phyloP scores from a whole-genome alignment of 1,284 basidiomycete species.

The Irpex rosettiformis region DNA sequence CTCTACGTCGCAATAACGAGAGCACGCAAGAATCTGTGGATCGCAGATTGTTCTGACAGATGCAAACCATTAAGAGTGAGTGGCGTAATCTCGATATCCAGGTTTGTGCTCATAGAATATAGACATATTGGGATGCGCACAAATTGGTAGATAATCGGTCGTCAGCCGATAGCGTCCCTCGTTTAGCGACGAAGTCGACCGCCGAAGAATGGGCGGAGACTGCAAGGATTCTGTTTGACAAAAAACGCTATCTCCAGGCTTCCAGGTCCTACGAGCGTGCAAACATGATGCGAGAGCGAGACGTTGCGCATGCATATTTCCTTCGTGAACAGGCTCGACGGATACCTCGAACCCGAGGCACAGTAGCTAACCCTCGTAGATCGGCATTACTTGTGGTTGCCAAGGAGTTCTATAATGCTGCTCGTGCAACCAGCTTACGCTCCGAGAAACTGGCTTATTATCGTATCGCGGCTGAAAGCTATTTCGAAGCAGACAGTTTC shows the following conservation, averaged over 20 bases:
- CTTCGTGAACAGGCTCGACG: constrained; percentile 38
- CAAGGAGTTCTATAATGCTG: constrained; percentile 43
- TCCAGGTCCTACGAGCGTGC: constrained; percentile 62
- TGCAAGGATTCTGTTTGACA: constrained; percentile 50
- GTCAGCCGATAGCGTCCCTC: constrained; percentile 42
- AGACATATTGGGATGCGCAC: constrained; percentile 48
- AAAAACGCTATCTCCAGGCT: constrained; percentile 55
- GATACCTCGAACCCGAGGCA: constrained; percentile 3
- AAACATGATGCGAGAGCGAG: constrained; percentile 36
- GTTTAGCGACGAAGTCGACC: constrained; percentile 44
- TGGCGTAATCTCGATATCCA: too few species aligned
- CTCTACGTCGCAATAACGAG: constrained; percentile 71
- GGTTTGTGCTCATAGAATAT: too few species aligned
- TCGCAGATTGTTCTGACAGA: constrained; percentile 56
- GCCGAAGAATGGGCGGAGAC: constrained; percentile 52
- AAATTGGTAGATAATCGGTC: constrained; percentile 41
- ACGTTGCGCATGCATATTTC: constrained; percentile 43
- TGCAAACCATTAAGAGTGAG: constrained; percentile 57
- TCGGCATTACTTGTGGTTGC: constrained; percentile 34
- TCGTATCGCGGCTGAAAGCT: constrained; percentile 52
- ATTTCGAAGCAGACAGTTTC: constrained; percentile 38
- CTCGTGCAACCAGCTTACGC: constrained; percentile 29
- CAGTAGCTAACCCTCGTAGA: neutral
- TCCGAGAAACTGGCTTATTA: constrained; percentile 35
- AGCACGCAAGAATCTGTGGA: constrained; percentile 65